Evolutionary conservation across 2,329 filamentous ascomycete species (phyloP).

Genomic region (Orbilia quercus): DNA sequence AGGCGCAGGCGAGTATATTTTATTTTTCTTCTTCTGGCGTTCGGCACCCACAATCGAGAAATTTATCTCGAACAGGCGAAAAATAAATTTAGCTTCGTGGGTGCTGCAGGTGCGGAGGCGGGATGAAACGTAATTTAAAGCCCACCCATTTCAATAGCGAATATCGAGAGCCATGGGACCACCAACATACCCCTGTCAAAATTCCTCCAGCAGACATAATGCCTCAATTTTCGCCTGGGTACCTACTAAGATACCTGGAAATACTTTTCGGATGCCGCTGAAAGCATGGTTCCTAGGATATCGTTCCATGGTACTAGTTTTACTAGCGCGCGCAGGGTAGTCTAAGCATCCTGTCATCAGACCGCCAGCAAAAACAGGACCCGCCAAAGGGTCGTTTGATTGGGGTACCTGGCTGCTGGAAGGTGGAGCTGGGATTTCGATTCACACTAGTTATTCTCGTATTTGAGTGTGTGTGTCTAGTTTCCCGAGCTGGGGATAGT

Average conservation of each 20-base stretch:
- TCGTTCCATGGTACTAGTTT: conserved; percentile 43
- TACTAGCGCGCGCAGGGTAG: conserved; percentile 27
- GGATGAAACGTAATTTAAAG: conserved; percentile 45
- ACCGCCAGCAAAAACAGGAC: neutral
- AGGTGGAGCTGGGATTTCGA: neutral
- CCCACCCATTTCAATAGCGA: conserved; percentile 4
- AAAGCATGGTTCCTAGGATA: conserved; percentile 29
- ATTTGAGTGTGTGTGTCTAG: too few species aligned
- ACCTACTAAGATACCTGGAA: conserved; percentile 31
- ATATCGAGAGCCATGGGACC: conserved; percentile 11
- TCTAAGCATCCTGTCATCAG: conserved; percentile 28
- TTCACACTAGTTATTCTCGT: too few species aligned
- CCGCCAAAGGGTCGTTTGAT: conserved; percentile 4
- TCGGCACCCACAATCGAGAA: too few species aligned
- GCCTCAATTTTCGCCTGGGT: conserved; percentile 1
- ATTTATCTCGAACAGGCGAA: conserved; percentile 41
- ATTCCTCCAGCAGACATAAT: conserved; percentile 16
- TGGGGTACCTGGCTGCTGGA: conserved; percentile 15
- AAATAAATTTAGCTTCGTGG: conserved; percentile 14
- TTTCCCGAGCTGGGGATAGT: too few species aligned
- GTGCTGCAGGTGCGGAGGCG: conserved; percentile 4
- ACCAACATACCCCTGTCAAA: conserved; percentile 31
- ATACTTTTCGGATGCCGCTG: conserved; percentile 19
- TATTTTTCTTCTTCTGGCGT: too few species aligned
- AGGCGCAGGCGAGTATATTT: neutral